Evolutionary conservation across 768 basidiomycete species (phyloP).

Genomic region (Lactarius hatsudake): DNA sequence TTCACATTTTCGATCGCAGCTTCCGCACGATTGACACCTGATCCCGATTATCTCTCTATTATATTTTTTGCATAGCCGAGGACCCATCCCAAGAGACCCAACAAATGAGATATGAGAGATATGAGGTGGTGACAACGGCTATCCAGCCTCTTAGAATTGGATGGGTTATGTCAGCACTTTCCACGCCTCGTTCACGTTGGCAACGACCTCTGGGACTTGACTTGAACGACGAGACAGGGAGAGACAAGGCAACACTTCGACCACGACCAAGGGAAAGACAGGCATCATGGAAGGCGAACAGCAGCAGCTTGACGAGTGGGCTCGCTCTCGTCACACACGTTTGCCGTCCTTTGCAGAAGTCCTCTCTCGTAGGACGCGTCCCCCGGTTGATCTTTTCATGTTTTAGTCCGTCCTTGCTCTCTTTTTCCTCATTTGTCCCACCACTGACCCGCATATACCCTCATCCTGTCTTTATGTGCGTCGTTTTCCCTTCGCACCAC

Average conservation of each 20-base stretch:
- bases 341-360: conserved; percentile 91
- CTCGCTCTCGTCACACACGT: conserved; percentile 64
- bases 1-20: conserved; percentile 14
- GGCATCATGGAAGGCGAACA: conserved; percentile 36
- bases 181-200: conserved; percentile 15
- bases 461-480: not conserved
- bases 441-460: conserved; percentile 5
- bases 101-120: not conserved
- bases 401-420: conserved; percentile 74
- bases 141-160: not conserved
- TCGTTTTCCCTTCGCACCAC: not conserved
- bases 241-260: not conserved
- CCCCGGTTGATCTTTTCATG: conserved; percentile 98
- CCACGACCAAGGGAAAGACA: conserved; percentile 12
- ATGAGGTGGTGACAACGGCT: not conserved
- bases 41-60: not conserved
- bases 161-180: conserved; percentile 18
- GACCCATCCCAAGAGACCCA: not conserved
- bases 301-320: conserved; percentile 67
- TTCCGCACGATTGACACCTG: not conserved
- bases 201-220: not conserved
- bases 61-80: not conserved
- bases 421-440: conserved; percentile 13
- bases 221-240: not conserved
- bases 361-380: conserved; percentile 82